Conservation (phyloP, 2,329 filamentous ascomycete species). For the Magnaporthales sp. region DNA sequence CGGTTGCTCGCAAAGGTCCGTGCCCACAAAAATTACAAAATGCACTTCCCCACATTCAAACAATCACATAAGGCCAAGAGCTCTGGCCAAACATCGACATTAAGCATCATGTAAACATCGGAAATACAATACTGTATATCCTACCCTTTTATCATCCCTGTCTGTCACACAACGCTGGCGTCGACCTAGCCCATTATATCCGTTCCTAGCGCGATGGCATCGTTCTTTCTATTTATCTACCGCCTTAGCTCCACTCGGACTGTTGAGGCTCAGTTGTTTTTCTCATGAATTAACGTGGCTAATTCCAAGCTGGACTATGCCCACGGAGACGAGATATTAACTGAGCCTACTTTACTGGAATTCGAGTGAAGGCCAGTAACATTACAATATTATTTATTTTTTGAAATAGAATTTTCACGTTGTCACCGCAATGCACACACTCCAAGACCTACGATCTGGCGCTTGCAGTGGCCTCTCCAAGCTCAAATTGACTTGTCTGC, state of each 20-base stretch:
- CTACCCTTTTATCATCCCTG: not conserved
- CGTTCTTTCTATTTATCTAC: not conserved
- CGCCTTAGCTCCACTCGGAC: not conserved
- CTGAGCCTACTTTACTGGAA: not conserved
- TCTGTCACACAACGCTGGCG: not conserved
- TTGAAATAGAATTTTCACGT: not conserved
- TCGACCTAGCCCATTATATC: not conserved
- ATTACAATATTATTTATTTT: not conserved
- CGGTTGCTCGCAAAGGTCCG: not conserved
- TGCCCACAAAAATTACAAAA: not conserved
- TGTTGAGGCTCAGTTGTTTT: not conserved
- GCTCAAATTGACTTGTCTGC: slow-evolving; percentile 25
- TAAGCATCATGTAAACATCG: not conserved
- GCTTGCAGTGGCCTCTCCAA: slow-evolving; percentile 22
- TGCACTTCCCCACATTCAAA: not conserved
- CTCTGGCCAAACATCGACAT: not conserved
- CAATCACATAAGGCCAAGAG: not conserved
- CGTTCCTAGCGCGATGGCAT: not conserved
- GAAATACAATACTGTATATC: too few species aligned
- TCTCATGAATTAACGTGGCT: not conserved
- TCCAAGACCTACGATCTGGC: slow-evolving; percentile 21
- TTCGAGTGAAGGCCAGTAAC: not conserved
- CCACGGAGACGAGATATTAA: too few species aligned
- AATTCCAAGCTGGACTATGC: not conserved
- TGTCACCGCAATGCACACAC: slow-evolving; percentile 19